A percentile compares a stretch with the other conserved stretches of the same genome.
Evolutionary conservation across 2,329 filamentous ascomycete genomes (phyloP).

Genomic region (Curvularia sp.): DNA sequence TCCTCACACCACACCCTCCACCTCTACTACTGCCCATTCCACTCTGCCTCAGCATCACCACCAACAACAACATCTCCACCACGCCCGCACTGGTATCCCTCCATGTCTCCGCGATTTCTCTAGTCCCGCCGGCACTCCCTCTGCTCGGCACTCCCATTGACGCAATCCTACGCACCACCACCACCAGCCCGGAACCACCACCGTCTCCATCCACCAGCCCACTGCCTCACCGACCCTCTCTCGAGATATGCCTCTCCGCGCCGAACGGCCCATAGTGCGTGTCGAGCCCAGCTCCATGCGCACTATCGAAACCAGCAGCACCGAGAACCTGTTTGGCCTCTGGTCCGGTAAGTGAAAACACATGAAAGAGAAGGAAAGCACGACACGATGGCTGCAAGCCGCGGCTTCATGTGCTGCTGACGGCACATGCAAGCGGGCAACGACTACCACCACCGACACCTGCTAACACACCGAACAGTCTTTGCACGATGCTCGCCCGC

Average conservation of each 20-base stretch:
- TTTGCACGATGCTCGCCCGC: constrained; percentile 95
- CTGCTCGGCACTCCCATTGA: constrained; percentile 30
- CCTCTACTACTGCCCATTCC: neutral
- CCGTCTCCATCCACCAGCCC: constrained; percentile 8
- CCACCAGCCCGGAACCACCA: constrained; percentile 22
- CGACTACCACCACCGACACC: neutral
- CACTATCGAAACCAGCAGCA: constrained; percentile 91
- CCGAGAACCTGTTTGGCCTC: constrained; percentile 93
- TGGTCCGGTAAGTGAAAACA: constrained; percentile 79
- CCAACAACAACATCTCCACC: neutral
- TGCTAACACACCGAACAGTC: constrained; percentile 62
- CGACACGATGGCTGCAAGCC: neutral
- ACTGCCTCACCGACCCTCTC: constrained; percentile 10
- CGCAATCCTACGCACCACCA: constrained; percentile 28
- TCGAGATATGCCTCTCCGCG: constrained; percentile 76
- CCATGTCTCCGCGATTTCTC: constrained; percentile 31
- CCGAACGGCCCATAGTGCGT: constrained; percentile 85
- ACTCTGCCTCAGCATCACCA: neutral
- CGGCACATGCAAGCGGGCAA: neutral
- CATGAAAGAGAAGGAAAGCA: neutral
- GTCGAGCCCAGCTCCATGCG: constrained; percentile 92
- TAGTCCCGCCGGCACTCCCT: constrained; percentile 31
- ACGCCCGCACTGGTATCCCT: constrained; percentile 1
- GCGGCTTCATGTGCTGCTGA: neutral
- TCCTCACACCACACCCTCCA: neutral